Percentiles rank a stretch among this genome's conserved stretches.
These are phyloP conservation scores for Pestalotiopsis fici DNA, from an alignment of 2,329 filamentous ascomycete species.

Conservation along the genomic window DNA sequence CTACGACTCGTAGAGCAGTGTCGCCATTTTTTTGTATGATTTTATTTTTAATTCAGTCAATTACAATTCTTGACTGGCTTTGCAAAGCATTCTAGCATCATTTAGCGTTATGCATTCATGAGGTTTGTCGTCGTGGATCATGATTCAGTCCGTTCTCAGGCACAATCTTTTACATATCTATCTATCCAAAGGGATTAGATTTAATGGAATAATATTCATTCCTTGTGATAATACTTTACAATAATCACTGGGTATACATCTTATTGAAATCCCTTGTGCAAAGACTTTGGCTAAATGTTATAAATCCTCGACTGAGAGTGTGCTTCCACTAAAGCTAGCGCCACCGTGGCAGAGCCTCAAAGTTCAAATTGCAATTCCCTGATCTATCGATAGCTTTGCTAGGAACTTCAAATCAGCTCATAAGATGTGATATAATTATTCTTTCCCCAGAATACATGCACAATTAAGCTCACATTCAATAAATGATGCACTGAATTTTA, in stretches of 20 bases:
- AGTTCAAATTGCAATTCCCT: no score
- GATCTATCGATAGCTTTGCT: no score
- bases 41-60: background rate
- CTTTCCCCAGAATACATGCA: no score
- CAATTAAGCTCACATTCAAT: background rate
- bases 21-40: background rate
- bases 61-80: background rate
- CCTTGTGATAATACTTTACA: background rate
- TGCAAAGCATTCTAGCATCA: background rate
- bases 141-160: background rate
- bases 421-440: no score
- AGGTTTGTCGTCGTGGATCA: background rate
- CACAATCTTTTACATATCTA: background rate
- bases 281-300: no score
- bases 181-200: background rate
- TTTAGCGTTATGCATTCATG: background rate
- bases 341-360: no score
- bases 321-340: no score
- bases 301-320: no score
- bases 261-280: background rate
- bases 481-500: background rate
- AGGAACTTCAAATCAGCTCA: no score
- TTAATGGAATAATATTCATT: background rate
- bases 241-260: background rate
- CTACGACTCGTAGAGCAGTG: constrained; percentile 26